Evolutionary conservation across 495 filamentous ascomycete genomes (phyloP).

Genomic region (Tuber aestivum): DNA sequence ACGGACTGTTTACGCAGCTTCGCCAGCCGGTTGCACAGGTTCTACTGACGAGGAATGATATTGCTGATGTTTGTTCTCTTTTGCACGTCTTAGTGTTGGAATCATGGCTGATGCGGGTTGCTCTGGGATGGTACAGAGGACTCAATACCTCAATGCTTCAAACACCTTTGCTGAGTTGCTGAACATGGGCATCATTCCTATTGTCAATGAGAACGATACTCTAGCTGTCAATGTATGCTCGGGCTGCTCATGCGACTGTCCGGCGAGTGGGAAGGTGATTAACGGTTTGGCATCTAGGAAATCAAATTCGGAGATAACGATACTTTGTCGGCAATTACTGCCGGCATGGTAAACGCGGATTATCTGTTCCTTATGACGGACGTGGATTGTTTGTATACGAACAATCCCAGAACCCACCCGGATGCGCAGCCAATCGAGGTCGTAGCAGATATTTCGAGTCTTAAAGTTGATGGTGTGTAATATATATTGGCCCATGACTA

Average conservation of each 20-base stretch:
- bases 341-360: conserved; percentile 94
- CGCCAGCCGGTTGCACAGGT: conserved; percentile 90
- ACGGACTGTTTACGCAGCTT: conserved; percentile 79
- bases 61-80: conserved; percentile 66
- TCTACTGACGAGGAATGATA: conserved; percentile 90
- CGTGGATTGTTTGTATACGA: conserved; percentile 93
- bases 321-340: conserved; percentile 91
- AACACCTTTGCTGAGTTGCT: conserved; percentile 86
- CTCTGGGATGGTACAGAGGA: conserved; percentile 53
- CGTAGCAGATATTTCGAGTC: conserved; percentile 75
- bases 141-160: conserved; percentile 92
- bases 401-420: conserved; percentile 78
- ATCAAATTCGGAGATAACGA: conserved; percentile 99
- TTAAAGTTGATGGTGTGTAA: conserved; percentile 70
- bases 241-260: not conserved
- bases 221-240: conserved; percentile 69
- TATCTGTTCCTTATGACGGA: conserved; percentile 98
- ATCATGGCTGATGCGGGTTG: conserved; percentile 26
- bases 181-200: conserved; percentile 93
- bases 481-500: not conserved
- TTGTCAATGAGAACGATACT: conserved; percentile 98
- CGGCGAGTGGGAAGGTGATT: conserved; percentile 11
- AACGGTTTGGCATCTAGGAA: conserved; percentile 52
- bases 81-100: not conserved
- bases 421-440: conserved; percentile 87